A percentile compares a stretch with the other conserved stretches of the same genome.
Conservation (phyloP, 2,329 filamentous ascomycete species). For the Fusarium algeriense region DNA sequence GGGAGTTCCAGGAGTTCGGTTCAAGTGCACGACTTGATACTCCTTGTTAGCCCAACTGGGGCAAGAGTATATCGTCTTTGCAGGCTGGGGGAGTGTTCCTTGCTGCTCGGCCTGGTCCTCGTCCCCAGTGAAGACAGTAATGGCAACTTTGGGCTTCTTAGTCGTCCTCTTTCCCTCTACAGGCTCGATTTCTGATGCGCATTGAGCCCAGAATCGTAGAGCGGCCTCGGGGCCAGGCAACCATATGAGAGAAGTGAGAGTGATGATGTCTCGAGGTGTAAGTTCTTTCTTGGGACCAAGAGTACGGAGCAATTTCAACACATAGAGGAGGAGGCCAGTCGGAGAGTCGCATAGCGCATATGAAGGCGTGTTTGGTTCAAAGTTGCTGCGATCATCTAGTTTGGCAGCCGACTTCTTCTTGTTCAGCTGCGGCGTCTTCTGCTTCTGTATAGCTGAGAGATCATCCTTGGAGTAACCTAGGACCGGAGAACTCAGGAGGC, state of each 20-base stretch:
- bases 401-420: conserved; percentile 32
- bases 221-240: conserved; percentile 73
- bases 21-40: conserved; percentile 59
- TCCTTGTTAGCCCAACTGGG: conserved; percentile 61
- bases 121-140: conserved; percentile 62
- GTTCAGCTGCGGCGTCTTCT: conserved; percentile 16
- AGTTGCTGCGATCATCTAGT: conserved; percentile 49
- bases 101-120: conserved; percentile 36
- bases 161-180: conserved; percentile 37
- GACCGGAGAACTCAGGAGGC: conserved; percentile 60
- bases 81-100: conserved; percentile 41
- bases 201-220: conserved; percentile 67
- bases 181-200: conserved; percentile 53
- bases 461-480: conserved; percentile 69
- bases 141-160: conserved; percentile 56
- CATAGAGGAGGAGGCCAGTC: conserved; percentile 67
- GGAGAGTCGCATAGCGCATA: conserved; percentile 74
- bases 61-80: conserved; percentile 55
- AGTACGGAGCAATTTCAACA: conserved; percentile 61
- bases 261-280: conserved; percentile 67
- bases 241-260: conserved; percentile 73
- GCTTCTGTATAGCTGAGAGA: conserved; percentile 56
- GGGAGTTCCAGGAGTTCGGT: conserved; percentile 55
- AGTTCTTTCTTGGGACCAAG: conserved; percentile 58
- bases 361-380: conserved; percentile 66